A percentile compares a stretch with the other conserved stretches of the same genome.
Conservation (phyloP, 2,329 filamentous ascomycete genomes). For the Pseudogymnoascus sp. region DNA sequence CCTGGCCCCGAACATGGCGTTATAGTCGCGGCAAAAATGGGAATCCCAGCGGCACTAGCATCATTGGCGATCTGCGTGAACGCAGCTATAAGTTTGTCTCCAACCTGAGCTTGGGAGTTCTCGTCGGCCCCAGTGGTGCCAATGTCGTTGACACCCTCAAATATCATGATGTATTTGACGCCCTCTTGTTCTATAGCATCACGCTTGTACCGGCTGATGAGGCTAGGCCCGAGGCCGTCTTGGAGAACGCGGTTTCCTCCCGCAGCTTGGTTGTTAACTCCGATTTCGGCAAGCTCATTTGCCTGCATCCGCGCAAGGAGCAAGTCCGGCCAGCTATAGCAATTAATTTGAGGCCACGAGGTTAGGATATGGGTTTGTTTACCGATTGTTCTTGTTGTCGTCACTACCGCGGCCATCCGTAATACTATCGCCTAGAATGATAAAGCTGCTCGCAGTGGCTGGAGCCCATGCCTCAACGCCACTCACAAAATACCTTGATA, state of each 20-base stretch:
- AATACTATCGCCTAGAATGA: conserved; percentile 57
- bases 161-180: conserved; percentile 54
- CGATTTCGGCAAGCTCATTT: conserved; percentile 39
- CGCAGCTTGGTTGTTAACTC: conserved; percentile 56
- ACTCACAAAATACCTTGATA: conserved; percentile 49
- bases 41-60: conserved; percentile 45
- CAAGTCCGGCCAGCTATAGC: conserved; percentile 47
- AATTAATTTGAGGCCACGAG: not conserved
- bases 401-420: conserved; percentile 58
- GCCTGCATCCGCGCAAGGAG: conserved; percentile 44
- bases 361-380: not conserved
- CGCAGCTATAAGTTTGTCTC: conserved; percentile 44
- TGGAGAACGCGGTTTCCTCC: conserved; percentile 58
- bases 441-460: conserved; percentile 35
- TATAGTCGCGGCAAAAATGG: conserved; percentile 56
- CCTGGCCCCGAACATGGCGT: conserved; percentile 50
- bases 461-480: conserved; percentile 50
- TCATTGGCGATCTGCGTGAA: conserved; percentile 50
- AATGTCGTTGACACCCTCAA: conserved; percentile 64
- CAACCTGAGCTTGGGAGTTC: conserved; percentile 40
- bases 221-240: conserved; percentile 55
- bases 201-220: conserved; percentile 52
- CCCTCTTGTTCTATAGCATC: conserved; percentile 52
- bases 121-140: conserved; percentile 40
- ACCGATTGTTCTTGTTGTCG: conserved; percentile 51